A percentile compares a stretch with the other conserved stretches of the same genome.
These are phyloP conservation scores for Cercospora beticola DNA, from an alignment of 2,329 filamentous ascomycete genomes.

Conservation along the genomic window DNA sequence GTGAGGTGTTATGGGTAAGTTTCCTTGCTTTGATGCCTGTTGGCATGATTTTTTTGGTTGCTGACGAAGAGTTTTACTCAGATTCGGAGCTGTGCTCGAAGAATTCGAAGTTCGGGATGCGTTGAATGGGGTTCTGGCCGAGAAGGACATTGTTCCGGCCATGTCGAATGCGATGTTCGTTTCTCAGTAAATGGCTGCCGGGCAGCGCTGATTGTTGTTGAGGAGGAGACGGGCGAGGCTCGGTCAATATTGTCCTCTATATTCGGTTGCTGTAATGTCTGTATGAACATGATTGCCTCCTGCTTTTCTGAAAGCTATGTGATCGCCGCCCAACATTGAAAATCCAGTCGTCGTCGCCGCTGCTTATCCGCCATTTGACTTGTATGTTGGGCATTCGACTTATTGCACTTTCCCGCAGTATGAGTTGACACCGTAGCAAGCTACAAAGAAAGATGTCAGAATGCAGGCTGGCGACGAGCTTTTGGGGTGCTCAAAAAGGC, in stretches of 20 bases:
- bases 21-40: not conserved
- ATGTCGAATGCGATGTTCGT: slow-evolving; percentile 4
- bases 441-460: not conserved
- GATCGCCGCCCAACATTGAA: not conserved
- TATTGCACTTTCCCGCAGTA: not conserved
- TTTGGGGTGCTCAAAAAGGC: not conserved
- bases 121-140: slow-evolving; percentile 67
- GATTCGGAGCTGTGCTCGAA: slow-evolving; percentile 68
- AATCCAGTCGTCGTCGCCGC: too few relatives aligned
- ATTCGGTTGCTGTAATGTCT: not conserved
- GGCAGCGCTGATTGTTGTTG: not conserved
- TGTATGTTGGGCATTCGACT: not conserved
- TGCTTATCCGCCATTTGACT: not conserved
- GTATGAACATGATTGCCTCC: not conserved
- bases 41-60: not conserved
- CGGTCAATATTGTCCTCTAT: not conserved
- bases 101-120: slow-evolving; percentile 77
- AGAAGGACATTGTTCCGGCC: slow-evolving; percentile 45
- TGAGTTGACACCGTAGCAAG: not conserved
- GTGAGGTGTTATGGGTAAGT: slow-evolving; percentile 89
- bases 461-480: not conserved
- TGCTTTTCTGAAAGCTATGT: not conserved
- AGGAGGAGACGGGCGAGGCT: not conserved
- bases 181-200: not conserved
- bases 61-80: slow-evolving; percentile 34